Base-by-base conservation (phyloP, 768 basidiomycete species). In the Serpula lacrymans region DNA sequence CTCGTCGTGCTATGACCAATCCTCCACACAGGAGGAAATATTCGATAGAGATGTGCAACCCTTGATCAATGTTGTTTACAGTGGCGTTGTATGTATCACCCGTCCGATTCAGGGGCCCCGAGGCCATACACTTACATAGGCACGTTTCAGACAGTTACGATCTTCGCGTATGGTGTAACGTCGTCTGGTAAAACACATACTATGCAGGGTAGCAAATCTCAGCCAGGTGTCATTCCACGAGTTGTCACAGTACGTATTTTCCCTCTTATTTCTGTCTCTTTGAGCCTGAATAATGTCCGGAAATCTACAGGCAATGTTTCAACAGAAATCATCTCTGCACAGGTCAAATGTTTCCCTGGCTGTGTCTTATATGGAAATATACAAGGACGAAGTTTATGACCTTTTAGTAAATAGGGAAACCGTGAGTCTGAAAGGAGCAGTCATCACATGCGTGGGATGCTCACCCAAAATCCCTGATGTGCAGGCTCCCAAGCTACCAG, bases 111-210 rank as follows among this genome's bases (percentile, higher is more conserved):
- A 23, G 28, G 5, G 8, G 28, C 22, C 31, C 37, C 35, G n/a
- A 23, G 22, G 5, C n/a, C 17, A 9, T 16, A 34, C 13, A 16
- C 11, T 35, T 20, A 18, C 37, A 21, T 5, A 24, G 22, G 9
- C 27, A 28, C 8, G 18, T 37, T 34, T 14, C 41, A 89, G 86
- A 90, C 84, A 0, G 81, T 89, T 3, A 92, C 89, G 8, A 80
- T 93, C 12, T 92, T 93, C 48, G 87, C 88, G 1, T 93, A 93
- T 61, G 91, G 91, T 6, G 89, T 92, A 10, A 93, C 89, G 8
- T 90, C 88, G 2, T 89, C 86, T 5, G 91, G 90, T 13, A 93
- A 92, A 69, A 94, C 90, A 1, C 80, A 91, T 59, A 95, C 92
- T 0, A 94, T 95, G 88, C 90, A 93, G 64, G 91, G 91, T 26